Evolutionary conservation across 176 grass and related monocot species (phyloP).

Genomic region (Cymbopogon citratus): DNA sequence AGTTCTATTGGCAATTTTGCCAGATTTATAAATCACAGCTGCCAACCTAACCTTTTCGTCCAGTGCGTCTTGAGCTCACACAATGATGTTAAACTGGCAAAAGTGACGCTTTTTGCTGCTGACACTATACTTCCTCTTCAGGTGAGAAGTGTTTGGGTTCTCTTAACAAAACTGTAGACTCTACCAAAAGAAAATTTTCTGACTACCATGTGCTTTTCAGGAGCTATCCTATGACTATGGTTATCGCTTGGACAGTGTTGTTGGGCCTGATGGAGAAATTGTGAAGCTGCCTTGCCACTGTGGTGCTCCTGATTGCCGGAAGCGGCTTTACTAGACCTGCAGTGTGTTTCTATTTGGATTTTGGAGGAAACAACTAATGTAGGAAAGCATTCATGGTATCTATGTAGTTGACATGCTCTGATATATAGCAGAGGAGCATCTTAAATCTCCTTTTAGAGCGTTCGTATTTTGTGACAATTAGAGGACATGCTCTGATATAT

Average conservation of each 20-base stretch:
- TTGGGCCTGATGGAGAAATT: constrained; percentile 49
- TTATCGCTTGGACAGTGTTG: constrained; percentile 64
- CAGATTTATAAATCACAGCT: constrained; percentile 95
- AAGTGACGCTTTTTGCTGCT: constrained; percentile 81
- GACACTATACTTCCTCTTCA: constrained; percentile 90
- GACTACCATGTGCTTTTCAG: constrained; percentile 29
- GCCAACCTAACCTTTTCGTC: constrained; percentile 82
- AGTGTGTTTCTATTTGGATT: background rate
- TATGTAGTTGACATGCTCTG: constrained; percentile 19
- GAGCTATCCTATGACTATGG: constrained; percentile 73
- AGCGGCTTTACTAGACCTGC: constrained; percentile 54
- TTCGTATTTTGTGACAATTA: background rate
- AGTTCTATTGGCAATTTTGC: constrained; percentile 61
- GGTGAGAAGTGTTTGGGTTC: constrained; percentile 33
- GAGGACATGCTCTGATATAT: constrained; percentile 9
- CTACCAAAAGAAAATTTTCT: background rate
- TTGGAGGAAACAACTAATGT: background rate
- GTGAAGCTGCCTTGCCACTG: constrained; percentile 54
- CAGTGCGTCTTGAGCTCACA: constrained; percentile 85
- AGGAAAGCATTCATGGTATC: background rate
- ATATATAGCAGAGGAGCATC: constrained; percentile 7
- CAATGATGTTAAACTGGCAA: constrained; percentile 69
- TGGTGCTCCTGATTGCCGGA: constrained; percentile 57
- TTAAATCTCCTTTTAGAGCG: background rate
- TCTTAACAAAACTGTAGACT: background rate